Base-by-base conservation (phyloP, 1,139 yeast species). In the Saccharomyces hybrid region DNA sequence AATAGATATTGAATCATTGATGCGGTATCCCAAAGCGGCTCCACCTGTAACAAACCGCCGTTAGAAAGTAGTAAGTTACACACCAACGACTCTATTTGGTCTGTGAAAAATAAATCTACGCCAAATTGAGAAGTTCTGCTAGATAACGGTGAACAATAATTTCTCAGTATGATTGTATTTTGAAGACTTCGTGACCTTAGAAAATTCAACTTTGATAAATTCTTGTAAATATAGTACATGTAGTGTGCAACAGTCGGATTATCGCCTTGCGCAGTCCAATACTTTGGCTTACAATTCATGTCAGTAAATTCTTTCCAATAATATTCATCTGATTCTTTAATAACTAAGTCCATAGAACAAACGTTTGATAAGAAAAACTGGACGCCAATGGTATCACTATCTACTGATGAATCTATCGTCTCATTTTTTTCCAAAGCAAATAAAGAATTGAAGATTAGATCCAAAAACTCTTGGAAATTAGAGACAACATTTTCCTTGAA, bases 181-280 rank as follows among this genome's bases (percentile, higher is more conserved):
- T 59, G 55, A 47, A 50, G 49, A 9, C 51, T 59, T 26, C 51
- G 38, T 8, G 56, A 54, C 38, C 68, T 56, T 14, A 56, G 32
- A 23, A 38, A 41, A 46, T 64, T 66, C 26, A 62, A 53, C 42
- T 50, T 54, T 14, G 63, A 52, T 51, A 62, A 49, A 41, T 54
- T 50, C 16, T 58, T 53, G 48, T 56, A 63, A 16, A 65, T 55
- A 47, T 64, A 63, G 48, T 65, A 67, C 67, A 65, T 62, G 57
- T 67, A 67, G 34, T 66, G 64, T 2, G 68, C 62, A 20, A 67
- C 57, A 2, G 70, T 65, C 1, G 70, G 70, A 50, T 67, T 67
- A 47, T 67, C 70, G 27, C 68, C 66, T 11, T 57, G 53, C 0
- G 65, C 62, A 4, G 32, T 44, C 70, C 70, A 67, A 5, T 61